These are phyloP conservation scores for Elongisporangium anandrum DNA, from an alignment of 352 stramenopile species.

Conservation along the genomic window DNA sequence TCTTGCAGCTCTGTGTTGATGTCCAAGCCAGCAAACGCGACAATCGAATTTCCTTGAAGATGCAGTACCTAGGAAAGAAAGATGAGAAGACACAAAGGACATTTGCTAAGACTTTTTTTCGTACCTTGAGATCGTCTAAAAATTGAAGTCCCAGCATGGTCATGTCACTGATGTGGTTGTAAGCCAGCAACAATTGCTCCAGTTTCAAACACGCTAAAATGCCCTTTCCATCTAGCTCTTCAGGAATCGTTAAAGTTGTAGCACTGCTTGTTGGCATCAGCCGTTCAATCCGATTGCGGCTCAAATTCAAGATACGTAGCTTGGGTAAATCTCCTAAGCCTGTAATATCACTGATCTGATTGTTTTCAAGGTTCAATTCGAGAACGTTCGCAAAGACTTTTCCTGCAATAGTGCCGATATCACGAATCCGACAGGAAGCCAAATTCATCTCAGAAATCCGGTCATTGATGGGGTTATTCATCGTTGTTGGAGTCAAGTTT, in stretches of 20 bases:
- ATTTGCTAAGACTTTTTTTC: background rate
- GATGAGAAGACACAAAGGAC: background rate
- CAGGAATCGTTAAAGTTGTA: constrained; percentile 18
- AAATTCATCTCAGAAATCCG: constrained; percentile 70
- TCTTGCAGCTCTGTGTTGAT: constrained; percentile 60
- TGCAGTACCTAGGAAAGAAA: constrained; percentile 43
- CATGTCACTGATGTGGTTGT: constrained; percentile 84
- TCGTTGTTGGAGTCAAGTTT: constrained; percentile 4
- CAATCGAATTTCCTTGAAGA: constrained; percentile 80
- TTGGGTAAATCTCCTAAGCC: constrained; percentile 59
- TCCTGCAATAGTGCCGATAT: constrained; percentile 50
- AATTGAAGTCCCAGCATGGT: constrained; percentile 56
- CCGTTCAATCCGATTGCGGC: constrained; percentile 68
- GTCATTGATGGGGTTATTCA: constrained; percentile 31
- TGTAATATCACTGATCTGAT: constrained; percentile 72
- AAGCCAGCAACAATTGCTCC: constrained; percentile 63
- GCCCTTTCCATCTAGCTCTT: constrained; percentile 35
- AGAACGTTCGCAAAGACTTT: constrained; percentile 59
- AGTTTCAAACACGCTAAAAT: constrained; percentile 62
- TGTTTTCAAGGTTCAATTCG: constrained; percentile 83
- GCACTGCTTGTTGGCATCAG: constrained; percentile 23
- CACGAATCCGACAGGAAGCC: constrained; percentile 68
- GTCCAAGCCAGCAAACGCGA: constrained; percentile 56
- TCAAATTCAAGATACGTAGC: constrained; percentile 66
- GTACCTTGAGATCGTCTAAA: constrained; percentile 60